A percentile compares a stretch with the other conserved stretches of the same genome.
phyloP scores from a whole-genome alignment of 768 basidiomycete species.

The Collybia sordida region DNA sequence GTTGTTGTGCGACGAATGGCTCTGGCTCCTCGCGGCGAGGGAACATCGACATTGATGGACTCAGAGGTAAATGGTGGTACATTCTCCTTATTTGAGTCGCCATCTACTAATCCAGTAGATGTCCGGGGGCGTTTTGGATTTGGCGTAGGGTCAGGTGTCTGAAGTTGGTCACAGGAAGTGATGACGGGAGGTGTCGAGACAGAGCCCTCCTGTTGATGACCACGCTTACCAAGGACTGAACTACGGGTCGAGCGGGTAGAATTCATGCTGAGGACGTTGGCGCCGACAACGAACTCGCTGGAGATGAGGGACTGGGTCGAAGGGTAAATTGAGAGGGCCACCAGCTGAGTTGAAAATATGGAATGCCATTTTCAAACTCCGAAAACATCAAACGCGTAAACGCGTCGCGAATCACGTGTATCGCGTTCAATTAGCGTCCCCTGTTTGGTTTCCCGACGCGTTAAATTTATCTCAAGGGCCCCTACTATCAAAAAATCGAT shows the following conservation, averaged over 20 bases:
- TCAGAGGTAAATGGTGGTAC: constrained; percentile 59
- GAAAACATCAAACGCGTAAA: constrained; percentile 37
- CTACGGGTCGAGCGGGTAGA: constrained; percentile 40
- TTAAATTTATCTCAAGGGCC: constrained; percentile 5
- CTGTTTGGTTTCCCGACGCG: constrained; percentile 14
- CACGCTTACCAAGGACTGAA: constrained; percentile 53
- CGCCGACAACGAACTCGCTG: constrained; percentile 14
- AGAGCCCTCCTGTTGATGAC: constrained; percentile 33
- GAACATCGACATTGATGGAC: constrained; percentile 28
- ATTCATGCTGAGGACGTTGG: constrained; percentile 32
- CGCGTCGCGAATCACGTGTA: constrained; percentile 34
- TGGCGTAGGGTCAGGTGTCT: constrained; percentile 64
- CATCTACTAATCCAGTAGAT: constrained; percentile 42
- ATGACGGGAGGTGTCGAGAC: constrained; percentile 22
- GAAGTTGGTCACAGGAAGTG: constrained; percentile 40
- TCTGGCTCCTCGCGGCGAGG: constrained; percentile 39
- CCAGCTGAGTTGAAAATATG: constrained; percentile 21
- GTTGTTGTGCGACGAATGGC: constrained; percentile 37
- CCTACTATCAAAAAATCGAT: constrained; percentile 1
- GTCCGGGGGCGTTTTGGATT: constrained; percentile 64
- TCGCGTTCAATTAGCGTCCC: constrained; percentile 15
- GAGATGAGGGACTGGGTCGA: constrained; percentile 17
- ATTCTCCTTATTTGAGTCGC: constrained; percentile 75
- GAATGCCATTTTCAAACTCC: constrained; percentile 33
- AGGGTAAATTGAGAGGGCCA: constrained; percentile 10